Evolutionary conservation across 78 protist genomes (phyloP), one percentile per base, ranked within the genome.

Genomic region (Salpingoeca rosetta): DNA sequence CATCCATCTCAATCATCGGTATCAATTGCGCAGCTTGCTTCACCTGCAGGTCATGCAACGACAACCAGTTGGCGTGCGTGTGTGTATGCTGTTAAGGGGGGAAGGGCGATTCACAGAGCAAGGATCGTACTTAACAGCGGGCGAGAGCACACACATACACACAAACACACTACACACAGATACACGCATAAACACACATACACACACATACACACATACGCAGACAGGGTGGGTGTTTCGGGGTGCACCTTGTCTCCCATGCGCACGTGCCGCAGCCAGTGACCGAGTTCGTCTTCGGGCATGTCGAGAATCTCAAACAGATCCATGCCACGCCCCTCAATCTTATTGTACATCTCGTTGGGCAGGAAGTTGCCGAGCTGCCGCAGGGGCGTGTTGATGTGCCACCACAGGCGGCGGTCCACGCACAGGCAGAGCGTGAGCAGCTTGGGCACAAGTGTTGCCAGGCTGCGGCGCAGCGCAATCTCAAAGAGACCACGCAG

Each of bases 401-500:
- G 43, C 38, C 40, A 38, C 98, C 99, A 98, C 82, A 78, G 31
- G 72, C 94, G 96, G 41, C 88, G 88, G 51, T 96, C 99, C 56
- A 94, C 57, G 90, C 86, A 39, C 85, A 93, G 91, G 77, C 96
- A 88, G n/a, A 96, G 90, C 51, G 76, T 81, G 37, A 96, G 93
- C 17, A 93, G 90, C 45, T 12, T 10, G 25, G 78, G 0, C 12
- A 77, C 2, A 39, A 82, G 2, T 1, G 77, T 24, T 35, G 78
- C 36, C 78, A 39, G 35, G 1, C 80, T n/a, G n/a, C 28, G 75
- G 35, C 80, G 44, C 41, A 86, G 2, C 39, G 90, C 88, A 10
- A 98, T 94, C 85, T 97, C 99, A 84, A 98, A 98, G 65, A 97
- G 90, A 27, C 95, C 99, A 31, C 99, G 92, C 44, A 92, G 36